phyloP scores from a whole-genome alignment of 768 basidiomycete genomes.

The Tremella fuciformis region DNA sequence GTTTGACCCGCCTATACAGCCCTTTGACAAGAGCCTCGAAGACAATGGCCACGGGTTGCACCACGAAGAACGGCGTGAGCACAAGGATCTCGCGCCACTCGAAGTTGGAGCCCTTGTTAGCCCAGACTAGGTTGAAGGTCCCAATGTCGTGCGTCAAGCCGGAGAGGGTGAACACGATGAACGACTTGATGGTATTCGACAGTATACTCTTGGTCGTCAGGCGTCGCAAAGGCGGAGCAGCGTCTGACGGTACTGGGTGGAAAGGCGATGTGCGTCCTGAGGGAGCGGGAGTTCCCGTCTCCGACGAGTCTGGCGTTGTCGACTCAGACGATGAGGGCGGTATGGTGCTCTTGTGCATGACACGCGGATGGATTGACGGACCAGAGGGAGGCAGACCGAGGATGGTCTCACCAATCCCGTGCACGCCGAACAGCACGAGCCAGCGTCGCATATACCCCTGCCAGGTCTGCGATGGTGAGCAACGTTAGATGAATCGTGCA shows the following conservation, averaged over 20 bases:
- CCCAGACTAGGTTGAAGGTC: slow-evolving; percentile 10
- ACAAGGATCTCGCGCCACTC: slow-evolving; percentile 12
- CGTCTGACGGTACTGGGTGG: slow-evolving; percentile 23
- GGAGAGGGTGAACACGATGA: slow-evolving; percentile 38
- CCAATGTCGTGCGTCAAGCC: slow-evolving; percentile 38
- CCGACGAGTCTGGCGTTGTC: background rate
- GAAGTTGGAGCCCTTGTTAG: background rate
- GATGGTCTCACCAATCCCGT: slow-evolving; percentile 39
- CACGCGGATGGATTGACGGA: slow-evolving; percentile 18
- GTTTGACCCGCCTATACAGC: slow-evolving; percentile 22
- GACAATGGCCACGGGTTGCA: slow-evolving; percentile 37
- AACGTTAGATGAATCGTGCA: background rate
- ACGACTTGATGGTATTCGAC: slow-evolving; percentile 35
- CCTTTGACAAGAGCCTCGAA: slow-evolving; percentile 36
- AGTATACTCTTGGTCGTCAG: slow-evolving; percentile 13
- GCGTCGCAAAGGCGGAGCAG: background rate
- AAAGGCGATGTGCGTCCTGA: slow-evolving; percentile 25
- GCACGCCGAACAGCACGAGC: slow-evolving; percentile 37
- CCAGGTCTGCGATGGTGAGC: slow-evolving; percentile 35
- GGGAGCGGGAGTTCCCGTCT: background rate
- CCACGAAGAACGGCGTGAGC: slow-evolving; percentile 36
- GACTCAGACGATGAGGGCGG: background rate
- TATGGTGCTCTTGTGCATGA: background rate
- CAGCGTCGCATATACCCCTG: slow-evolving; percentile 34
- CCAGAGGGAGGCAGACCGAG: slow-evolving; percentile 36